phyloP scores from a whole-genome alignment of 495 filamentous ascomycete species.

The Penicillium samsonianum region DNA sequence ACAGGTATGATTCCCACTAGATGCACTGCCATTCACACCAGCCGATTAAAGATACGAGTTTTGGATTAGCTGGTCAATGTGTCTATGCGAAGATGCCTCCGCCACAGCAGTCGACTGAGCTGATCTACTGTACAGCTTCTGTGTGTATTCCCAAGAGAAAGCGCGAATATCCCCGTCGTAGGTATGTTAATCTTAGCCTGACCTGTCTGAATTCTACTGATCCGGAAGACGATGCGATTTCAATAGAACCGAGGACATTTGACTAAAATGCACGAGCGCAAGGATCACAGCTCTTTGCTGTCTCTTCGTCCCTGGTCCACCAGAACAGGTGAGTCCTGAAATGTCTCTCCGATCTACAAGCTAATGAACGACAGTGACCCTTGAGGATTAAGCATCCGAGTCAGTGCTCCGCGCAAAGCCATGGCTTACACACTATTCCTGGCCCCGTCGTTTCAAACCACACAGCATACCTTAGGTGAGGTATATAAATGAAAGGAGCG shows the following conservation, averaged over 20 bases:
- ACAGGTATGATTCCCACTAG: background rate
- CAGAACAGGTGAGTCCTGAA: too few relatives aligned
- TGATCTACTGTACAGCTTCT: background rate
- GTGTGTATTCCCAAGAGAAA: background rate
- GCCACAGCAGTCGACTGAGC: background rate
- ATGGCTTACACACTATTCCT: too few relatives aligned
- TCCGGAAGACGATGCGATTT: background rate
- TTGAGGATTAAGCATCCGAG: too few relatives aligned
- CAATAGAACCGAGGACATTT: constrained; percentile 3
- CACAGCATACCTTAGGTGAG: too few relatives aligned
- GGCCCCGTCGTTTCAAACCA: too few relatives aligned
- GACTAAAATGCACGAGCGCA: constrained; percentile 1
- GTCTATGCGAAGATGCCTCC: background rate
- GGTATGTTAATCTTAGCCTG: background rate
- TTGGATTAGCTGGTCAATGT: too few relatives aligned
- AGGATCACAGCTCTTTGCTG: constrained; percentile 1
- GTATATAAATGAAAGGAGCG: too few relatives aligned
- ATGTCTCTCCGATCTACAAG: too few relatives aligned
- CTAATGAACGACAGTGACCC: too few relatives aligned
- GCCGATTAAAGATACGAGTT: background rate
- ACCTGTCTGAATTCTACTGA: background rate
- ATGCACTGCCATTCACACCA: background rate
- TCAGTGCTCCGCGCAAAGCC: too few relatives aligned
- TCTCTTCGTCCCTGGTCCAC: background rate
- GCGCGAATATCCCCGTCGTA: background rate